Evolutionary conservation across 257 asterid genomes (phyloP).

Genomic region (Knoxia roxburghii): DNA sequence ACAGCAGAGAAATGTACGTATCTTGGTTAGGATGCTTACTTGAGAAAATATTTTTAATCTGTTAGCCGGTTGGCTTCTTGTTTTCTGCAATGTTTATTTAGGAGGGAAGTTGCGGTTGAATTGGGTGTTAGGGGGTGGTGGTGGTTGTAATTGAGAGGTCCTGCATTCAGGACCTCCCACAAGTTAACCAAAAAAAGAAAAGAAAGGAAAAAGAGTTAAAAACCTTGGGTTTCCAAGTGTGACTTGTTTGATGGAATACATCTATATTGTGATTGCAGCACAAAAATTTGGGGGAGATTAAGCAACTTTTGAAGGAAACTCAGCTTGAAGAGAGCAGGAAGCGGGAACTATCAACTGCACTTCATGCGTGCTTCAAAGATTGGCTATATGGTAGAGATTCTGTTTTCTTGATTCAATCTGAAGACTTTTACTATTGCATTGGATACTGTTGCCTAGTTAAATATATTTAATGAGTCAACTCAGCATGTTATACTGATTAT

Average conservation of each 20-base stretch:
- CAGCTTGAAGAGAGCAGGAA: conserved; percentile 84
- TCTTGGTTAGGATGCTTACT: neutral
- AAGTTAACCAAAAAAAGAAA: no score
- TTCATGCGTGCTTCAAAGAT: conserved; percentile 82
- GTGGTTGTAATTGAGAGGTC: no score
- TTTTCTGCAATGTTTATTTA: neutral
- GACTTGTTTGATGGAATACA: conserved; percentile 6
- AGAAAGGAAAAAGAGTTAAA: no score
- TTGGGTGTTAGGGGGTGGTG: no score
- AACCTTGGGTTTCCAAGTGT: neutral
- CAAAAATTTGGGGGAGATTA: conserved; percentile 65
- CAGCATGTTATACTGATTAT: neutral
- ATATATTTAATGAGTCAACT: neutral
- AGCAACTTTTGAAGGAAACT: conserved; percentile 67
- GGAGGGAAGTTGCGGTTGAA: no score
- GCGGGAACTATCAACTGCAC: conserved; percentile 76
- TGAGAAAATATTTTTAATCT: neutral
- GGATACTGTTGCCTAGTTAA: neutral
- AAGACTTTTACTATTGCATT: neutral
- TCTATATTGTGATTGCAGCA: conserved; percentile 38
- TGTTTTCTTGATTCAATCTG: neutral
- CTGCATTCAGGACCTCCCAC: no score
- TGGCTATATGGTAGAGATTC: conserved; percentile 80
- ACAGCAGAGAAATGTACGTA: conserved; percentile 75
- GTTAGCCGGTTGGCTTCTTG: neutral